These are phyloP conservation scores for Dionaea muscipula DNA, from an alignment of 179 eudicot genomes.

Conservation along the genomic window DNA sequence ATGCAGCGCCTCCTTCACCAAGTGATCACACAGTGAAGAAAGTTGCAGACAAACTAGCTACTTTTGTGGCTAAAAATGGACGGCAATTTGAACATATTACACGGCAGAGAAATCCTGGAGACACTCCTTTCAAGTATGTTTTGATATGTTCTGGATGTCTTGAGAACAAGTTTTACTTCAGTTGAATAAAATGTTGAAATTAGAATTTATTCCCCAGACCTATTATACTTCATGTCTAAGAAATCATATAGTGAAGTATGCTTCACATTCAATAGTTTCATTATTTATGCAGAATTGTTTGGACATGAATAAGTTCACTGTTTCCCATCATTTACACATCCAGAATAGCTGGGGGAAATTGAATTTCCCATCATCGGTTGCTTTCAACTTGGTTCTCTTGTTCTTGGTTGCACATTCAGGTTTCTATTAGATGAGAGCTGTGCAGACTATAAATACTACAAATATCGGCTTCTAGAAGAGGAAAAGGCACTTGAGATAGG, in stretches of 20 bases:
- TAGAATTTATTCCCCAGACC: no score
- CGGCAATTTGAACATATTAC: constrained; percentile 86
- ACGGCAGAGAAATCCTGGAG: constrained; percentile 91
- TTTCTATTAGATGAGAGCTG: constrained; percentile 75
- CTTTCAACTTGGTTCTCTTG: neutral
- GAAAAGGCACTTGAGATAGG: constrained; percentile 42
- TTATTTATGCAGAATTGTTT: no score
- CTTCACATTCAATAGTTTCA: no score
- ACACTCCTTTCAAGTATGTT: constrained; percentile 84
- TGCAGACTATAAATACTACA: constrained; percentile 75
- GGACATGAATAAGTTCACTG: no score
- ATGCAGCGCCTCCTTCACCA: constrained; percentile 96
- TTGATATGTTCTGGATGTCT: neutral
- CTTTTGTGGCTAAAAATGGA: constrained; percentile 97
- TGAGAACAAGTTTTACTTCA: no score
- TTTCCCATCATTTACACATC: no score
- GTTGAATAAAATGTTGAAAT: no score
- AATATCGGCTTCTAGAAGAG: constrained; percentile 61
- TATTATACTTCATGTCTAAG: no score
- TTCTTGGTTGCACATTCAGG: constrained; percentile 29
- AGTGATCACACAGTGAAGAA: constrained; percentile 90
- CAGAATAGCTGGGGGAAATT: no score
- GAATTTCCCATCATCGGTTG: no score
- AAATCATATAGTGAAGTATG: no score
- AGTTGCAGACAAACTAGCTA: constrained; percentile 88